phyloP scores from a whole-genome alignment of 2,329 filamentous ascomycete genomes.

The Fonsecaea pedrosoi region DNA sequence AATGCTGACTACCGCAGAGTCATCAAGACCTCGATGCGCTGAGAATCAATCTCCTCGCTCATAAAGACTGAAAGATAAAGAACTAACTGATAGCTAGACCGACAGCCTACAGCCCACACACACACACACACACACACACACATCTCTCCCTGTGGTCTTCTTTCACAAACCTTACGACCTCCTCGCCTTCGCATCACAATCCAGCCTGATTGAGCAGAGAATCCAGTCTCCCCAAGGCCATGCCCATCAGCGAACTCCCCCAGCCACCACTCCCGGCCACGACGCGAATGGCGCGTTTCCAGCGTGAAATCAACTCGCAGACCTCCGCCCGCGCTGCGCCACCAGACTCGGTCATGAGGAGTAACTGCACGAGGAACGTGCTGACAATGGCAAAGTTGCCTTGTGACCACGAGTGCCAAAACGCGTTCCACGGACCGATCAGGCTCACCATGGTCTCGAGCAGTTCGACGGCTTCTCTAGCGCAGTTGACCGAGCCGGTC shows the following conservation, averaged over 20 bases:
- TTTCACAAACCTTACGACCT: no score
- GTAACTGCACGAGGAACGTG: conserved; percentile 24
- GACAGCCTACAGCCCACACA: no score
- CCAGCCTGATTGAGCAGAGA: conserved; percentile 16
- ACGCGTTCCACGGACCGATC: conserved; percentile 25
- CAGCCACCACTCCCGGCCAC: conserved; percentile 25
- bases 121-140: no score
- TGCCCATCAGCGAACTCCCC: conserved; percentile 27
- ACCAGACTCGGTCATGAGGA: conserved; percentile 5
- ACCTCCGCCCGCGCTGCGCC: conserved; percentile 14
- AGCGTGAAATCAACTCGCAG: conserved; percentile 20
- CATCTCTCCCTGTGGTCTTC: not conserved
- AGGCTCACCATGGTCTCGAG: conserved; percentile 26
- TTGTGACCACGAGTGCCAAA: conserved; percentile 32
- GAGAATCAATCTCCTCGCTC: no score
- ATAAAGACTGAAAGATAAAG: no score
- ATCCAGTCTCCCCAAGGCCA: conserved; percentile 25
- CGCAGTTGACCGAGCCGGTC: conserved; percentile 26
- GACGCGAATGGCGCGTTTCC: conserved; percentile 25
- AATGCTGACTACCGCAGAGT: no score
- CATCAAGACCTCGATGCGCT: no score
- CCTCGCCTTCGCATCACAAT: not conserved
- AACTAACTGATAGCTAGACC: no score
- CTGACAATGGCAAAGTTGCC: conserved; percentile 31
- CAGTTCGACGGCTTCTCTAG: conserved; percentile 18